phyloP scores from a whole-genome alignment of 306 rosid genomes.

The Cucurbita ficifolia region DNA sequence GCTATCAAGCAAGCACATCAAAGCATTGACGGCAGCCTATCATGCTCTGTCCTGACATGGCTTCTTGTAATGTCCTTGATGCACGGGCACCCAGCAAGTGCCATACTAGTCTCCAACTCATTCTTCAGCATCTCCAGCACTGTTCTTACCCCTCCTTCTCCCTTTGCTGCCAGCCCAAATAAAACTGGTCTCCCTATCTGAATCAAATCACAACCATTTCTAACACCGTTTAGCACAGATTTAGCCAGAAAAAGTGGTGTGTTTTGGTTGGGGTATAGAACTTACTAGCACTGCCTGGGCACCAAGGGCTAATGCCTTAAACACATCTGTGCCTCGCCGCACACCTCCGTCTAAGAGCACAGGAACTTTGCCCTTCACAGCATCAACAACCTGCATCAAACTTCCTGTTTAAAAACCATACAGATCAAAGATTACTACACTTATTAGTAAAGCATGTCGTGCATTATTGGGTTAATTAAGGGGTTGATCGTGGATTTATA shows the following conservation, averaged over 20 bases:
- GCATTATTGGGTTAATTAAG: too few relatives aligned
- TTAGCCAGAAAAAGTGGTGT: too few relatives aligned
- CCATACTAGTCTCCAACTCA: constrained; percentile 41
- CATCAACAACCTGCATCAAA: constrained; percentile 35
- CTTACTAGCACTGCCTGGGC: constrained; percentile 58
- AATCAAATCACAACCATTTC: neutral
- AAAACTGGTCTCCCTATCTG: constrained; percentile 47
- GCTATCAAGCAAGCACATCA: neutral
- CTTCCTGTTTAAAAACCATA: neutral
- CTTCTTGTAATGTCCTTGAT: constrained; percentile 30
- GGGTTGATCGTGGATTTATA: too few relatives aligned
- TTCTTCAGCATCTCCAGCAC: constrained; percentile 41
- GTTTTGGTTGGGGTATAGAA: neutral
- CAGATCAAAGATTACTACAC: too few relatives aligned
- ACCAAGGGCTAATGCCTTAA: constrained; percentile 57
- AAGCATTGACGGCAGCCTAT: constrained; percentile 29
- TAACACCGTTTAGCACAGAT: too few relatives aligned
- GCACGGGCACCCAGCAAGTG: constrained; percentile 35
- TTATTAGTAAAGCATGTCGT: too few relatives aligned
- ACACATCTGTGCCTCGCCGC: constrained; percentile 48
- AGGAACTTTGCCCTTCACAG: constrained; percentile 36
- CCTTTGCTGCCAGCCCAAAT: constrained; percentile 38
- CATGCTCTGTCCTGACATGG: constrained; percentile 29
- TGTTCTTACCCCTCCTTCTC: constrained; percentile 36
- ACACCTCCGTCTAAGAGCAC: constrained; percentile 52